These are phyloP conservation scores for Umbelopsis sp. DNA, from an alignment of 192 early-diverging fungal species.

Conservation along the genomic window DNA sequence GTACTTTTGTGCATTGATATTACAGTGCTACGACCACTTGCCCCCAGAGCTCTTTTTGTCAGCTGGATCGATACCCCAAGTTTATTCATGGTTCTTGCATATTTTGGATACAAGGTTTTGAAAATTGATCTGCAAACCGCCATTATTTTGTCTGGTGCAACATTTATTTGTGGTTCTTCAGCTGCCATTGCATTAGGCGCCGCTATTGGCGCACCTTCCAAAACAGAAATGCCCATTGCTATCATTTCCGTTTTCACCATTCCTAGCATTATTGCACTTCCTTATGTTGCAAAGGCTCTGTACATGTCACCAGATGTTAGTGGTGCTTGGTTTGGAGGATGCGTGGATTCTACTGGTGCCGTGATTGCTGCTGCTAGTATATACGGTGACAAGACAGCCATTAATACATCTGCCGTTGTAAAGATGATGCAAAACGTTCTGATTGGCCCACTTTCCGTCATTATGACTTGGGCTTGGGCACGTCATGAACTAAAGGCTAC, in stretches of 20 bases:
- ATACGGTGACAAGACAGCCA: slow-evolving; percentile 44
- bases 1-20: slow-evolving; percentile 56
- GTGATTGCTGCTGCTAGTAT: slow-evolving; percentile 56
- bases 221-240: slow-evolving; percentile 56
- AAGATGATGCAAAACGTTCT: slow-evolving; percentile 59
- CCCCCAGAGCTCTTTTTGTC: slow-evolving; percentile 54
- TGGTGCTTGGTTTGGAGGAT: slow-evolving; percentile 59
- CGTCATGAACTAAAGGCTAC: slow-evolving; percentile 35
- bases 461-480: slow-evolving; percentile 50
- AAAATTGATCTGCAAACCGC: slow-evolving; percentile 51
- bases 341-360: slow-evolving; percentile 57
- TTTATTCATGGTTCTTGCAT: slow-evolving; percentile 50
- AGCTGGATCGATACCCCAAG: slow-evolving; percentile 57
- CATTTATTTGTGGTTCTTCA: slow-evolving; percentile 57
- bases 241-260: slow-evolving; percentile 60
- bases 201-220: slow-evolving; percentile 44
- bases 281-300: slow-evolving; percentile 50
- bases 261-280: slow-evolving; percentile 53
- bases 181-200: slow-evolving; percentile 51
- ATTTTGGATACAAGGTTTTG: slow-evolving; percentile 44
- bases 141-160: slow-evolving; percentile 57
- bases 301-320: slow-evolving; percentile 40
- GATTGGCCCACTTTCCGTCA: slow-evolving; percentile 54
- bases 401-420: slow-evolving; percentile 53
- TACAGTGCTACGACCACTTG: slow-evolving; percentile 44